These are phyloP conservation scores for Venturia carpophila DNA, from an alignment of 2,329 filamentous ascomycete genomes.

Conservation along the genomic window DNA sequence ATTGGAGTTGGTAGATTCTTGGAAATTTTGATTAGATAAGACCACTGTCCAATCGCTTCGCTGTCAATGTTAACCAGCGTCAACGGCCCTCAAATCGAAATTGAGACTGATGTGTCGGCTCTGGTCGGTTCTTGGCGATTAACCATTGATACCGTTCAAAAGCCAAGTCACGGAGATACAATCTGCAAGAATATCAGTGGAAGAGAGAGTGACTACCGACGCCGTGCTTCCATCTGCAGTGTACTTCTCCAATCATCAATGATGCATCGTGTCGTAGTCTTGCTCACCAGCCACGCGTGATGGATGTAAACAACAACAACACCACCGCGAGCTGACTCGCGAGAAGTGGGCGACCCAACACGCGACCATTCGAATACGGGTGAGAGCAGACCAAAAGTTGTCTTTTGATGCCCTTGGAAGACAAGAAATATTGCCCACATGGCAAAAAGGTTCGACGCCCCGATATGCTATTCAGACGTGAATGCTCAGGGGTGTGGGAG, in stretches of 20 bases:
- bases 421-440: background rate
- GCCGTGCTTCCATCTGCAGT: background rate
- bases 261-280: background rate
- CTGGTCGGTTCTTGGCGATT: background rate
- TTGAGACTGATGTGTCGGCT: background rate
- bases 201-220: background rate
- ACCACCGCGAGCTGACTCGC: background rate
- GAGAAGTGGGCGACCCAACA: background rate
- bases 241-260: background rate
- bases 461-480: constrained; percentile 6
- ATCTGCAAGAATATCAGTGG: background rate
- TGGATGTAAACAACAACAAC: background rate
- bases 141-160: background rate
- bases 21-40: too few species aligned
- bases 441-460: constrained; percentile 9
- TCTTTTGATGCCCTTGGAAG: background rate
- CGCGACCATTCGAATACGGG: background rate
- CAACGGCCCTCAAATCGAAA: too few species aligned
- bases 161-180: background rate
- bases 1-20: too few species aligned
- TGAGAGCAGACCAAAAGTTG: background rate
- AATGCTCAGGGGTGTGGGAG: background rate
- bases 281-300: background rate
- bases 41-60: too few species aligned
- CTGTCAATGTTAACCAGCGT: background rate